Evolutionary conservation across 2,329 filamentous ascomycete species (phyloP).

Genomic region (Talaromyces sp.): DNA sequence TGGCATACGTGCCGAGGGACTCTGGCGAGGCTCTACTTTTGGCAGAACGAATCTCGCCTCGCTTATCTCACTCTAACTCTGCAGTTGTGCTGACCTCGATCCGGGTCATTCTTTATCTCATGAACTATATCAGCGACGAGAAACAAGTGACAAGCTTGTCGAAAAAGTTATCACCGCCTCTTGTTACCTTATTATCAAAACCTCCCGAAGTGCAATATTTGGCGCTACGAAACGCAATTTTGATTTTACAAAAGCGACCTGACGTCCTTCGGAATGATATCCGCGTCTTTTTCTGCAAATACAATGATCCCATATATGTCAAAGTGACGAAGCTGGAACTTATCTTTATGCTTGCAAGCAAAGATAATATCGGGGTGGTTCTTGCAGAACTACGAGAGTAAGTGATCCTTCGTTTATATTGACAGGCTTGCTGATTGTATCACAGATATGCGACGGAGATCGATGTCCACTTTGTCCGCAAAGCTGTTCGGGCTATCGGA

Average conservation of each 20-base stretch:
- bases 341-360: constrained; percentile 96
- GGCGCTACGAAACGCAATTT: constrained; percentile 82
- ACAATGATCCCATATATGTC: constrained; percentile 98
- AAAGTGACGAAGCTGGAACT: constrained; percentile 98
- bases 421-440: not conserved
- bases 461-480: constrained; percentile 96
- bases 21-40: constrained; percentile 79
- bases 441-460: constrained; percentile 84
- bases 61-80: constrained; percentile 93
- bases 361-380: constrained; percentile 93
- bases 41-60: constrained; percentile 90
- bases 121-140: constrained; percentile 96
- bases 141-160: constrained; percentile 83
- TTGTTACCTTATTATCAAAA: constrained; percentile 92
- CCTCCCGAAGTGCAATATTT: constrained; percentile 98
- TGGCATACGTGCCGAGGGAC: constrained; percentile 95
- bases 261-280: constrained; percentile 96
- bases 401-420: constrained; percentile 20
- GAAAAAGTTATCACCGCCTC: constrained; percentile 86
- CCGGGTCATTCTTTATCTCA: constrained; percentile 90
- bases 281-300: constrained; percentile 99
- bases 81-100: constrained; percentile 95
- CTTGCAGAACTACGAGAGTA: constrained; percentile 87
- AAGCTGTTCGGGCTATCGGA: constrained; percentile 93
- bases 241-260: constrained; percentile 87